phyloP scores from a whole-genome alignment of 495 filamentous ascomycete genomes.

The Lepraria neglecta region DNA sequence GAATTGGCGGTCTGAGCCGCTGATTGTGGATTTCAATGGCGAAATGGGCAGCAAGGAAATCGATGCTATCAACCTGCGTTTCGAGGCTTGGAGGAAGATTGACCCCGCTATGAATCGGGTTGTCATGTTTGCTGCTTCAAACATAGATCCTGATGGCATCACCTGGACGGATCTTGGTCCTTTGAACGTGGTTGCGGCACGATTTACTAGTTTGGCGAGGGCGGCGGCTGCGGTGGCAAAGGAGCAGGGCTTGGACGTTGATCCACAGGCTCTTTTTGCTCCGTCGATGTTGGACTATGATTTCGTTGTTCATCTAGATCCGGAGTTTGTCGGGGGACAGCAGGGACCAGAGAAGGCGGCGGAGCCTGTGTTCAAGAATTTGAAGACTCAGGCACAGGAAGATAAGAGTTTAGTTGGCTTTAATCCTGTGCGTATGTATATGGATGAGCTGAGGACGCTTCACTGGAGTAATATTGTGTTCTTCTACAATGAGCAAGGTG shows the following conservation, averaged over 20 bases:
- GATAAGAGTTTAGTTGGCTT: conserved; percentile 39
- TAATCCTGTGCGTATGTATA: conserved; percentile 45
- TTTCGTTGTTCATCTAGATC: conserved; percentile 67
- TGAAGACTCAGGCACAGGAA: conserved; percentile 36
- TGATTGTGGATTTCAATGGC: conserved; percentile 65
- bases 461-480: conserved; percentile 64
- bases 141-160: conserved; percentile 66
- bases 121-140: conserved; percentile 74
- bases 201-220: conserved; percentile 74
- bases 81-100: conserved; percentile 70
- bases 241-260: conserved; percentile 50
- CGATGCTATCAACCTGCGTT: conserved; percentile 56
- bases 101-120: conserved; percentile 83
- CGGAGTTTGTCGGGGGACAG: conserved; percentile 36
- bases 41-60: conserved; percentile 50
- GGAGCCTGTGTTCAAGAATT: conserved; percentile 59
- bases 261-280: conserved; percentile 59
- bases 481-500: conserved; percentile 57
- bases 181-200: conserved; percentile 72
- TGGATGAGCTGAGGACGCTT: conserved; percentile 52
- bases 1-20: conserved; percentile 82
- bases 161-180: conserved; percentile 73
- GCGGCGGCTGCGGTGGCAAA: conserved; percentile 58
- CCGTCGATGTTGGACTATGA: conserved; percentile 70
- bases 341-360: conserved; percentile 27